These are phyloP conservation scores for Ustilago bromivora DNA, from an alignment of 1,284 basidiomycete genomes.

Conservation along the genomic window DNA sequence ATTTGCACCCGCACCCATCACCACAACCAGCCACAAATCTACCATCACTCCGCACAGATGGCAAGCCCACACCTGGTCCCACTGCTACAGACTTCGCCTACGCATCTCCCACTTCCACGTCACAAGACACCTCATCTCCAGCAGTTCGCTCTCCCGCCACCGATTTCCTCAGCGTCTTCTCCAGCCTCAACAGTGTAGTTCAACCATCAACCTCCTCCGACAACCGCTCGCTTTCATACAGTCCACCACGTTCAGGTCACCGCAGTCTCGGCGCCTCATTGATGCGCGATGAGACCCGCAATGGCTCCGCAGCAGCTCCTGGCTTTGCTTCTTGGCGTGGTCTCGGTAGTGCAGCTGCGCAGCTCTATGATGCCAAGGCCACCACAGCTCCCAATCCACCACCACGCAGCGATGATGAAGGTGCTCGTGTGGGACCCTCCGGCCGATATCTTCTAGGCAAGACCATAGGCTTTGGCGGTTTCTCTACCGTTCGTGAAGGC, in stretches of 20 bases:
- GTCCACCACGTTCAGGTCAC: constrained; percentile 39
- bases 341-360: constrained; percentile 43
- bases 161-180: constrained; percentile 80
- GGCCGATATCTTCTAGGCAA: constrained; percentile 79
- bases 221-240: constrained; percentile 47
- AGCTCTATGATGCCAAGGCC: constrained; percentile 28
- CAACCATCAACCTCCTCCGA: constrained; percentile 32
- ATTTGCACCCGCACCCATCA: background rate
- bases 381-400: constrained; percentile 29
- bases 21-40: constrained; percentile 2
- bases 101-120: constrained; percentile 18
- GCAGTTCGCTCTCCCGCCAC: constrained; percentile 75
- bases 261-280: constrained; percentile 34
- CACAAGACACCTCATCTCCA: constrained; percentile 21
- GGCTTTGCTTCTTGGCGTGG: constrained; percentile 41
- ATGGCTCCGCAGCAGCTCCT: constrained; percentile 26
- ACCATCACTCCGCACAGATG: constrained; percentile 24
- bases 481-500: constrained; percentile 83
- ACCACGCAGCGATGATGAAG: constrained; percentile 53
- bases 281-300: constrained; percentile 29
- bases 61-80: background rate
- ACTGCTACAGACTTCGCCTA: constrained; percentile 7
- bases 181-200: constrained; percentile 51
- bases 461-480: constrained; percentile 84
- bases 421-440: constrained; percentile 50